Conservation (phyloP, 257 asterid species). For the Nicotiana tomentosiformis region DNA sequence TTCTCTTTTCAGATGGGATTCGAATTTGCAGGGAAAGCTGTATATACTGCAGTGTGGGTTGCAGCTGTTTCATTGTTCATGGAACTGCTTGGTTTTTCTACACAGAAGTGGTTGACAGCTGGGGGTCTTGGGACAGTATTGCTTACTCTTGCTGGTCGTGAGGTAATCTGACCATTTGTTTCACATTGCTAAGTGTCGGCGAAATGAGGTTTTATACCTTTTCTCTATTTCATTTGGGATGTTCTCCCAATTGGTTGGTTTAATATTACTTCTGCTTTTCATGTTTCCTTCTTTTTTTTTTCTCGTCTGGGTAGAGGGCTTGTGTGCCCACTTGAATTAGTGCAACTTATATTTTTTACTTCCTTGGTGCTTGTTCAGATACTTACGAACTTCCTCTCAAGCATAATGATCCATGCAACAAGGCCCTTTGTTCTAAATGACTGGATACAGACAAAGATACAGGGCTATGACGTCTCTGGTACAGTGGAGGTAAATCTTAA, state of each 20-base stretch:
- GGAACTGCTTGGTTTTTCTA: slow-evolving; percentile 98
- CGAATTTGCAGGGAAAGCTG: slow-evolving; percentile 90
- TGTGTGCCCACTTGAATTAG: background rate
- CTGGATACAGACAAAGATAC: slow-evolving; percentile 96
- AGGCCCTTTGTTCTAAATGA: slow-evolving; percentile 84
- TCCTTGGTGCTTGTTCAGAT: slow-evolving; percentile 45
- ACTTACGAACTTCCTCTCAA: slow-evolving; percentile 94
- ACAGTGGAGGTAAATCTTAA: slow-evolving; percentile 75
- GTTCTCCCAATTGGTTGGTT: slow-evolving; percentile 9
- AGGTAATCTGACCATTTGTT: slow-evolving; percentile 40
- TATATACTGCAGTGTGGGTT: slow-evolving; percentile 92
- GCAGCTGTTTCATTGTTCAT: slow-evolving; percentile 92
- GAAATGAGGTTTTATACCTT: background rate
- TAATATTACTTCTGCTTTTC: background rate
- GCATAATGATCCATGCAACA: slow-evolving; percentile 96
- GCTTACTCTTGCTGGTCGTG: slow-evolving; percentile 99
- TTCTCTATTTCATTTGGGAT: background rate
- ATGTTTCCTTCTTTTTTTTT: background rate
- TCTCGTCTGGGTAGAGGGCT: background rate
- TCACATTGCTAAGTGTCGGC: background rate
- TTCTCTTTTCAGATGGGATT: slow-evolving; percentile 69
- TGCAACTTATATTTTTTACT: background rate
- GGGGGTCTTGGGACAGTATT: slow-evolving; percentile 99
- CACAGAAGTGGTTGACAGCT: slow-evolving; percentile 97
- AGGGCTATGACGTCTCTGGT: slow-evolving; percentile 97